Base-by-base conservation (phyloP, 2,329 filamentous ascomycete species). In the Diaporthe sp. region DNA sequence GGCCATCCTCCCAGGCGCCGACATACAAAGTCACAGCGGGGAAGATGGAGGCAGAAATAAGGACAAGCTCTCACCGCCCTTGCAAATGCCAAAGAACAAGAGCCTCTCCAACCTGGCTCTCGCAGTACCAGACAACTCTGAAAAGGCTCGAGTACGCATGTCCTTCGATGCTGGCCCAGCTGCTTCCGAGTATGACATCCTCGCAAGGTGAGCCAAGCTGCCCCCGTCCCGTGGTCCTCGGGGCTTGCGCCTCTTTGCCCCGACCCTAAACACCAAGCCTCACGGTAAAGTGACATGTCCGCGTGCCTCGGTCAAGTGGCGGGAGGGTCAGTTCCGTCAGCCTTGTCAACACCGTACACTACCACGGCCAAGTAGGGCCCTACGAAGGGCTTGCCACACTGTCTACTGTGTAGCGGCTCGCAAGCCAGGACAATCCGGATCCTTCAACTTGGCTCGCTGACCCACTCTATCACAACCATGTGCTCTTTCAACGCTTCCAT, bases 121-220 rank as follows among this genome's bases (percentile, higher is more conserved):
- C 78, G 82, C 85, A 78, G 82, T 83, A 78, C 42, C 72, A 71
- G 88, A 90, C 76, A 84, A 80, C n/a, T 84, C 90, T 70, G 91
- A 92, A 79, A 91, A 89, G 78, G 87, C 89, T 79, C 87, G 91
- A 85, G 88, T 92, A 82, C 92, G 94, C 77, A 92, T 95, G 85
- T 96, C 95, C 70, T 92, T 96, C 81, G 95, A 97, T 83, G 92
- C 91, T 75, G 90, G 92, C 71, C 88, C 90, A 76, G 88, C 90
- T 78, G 84, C 85, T 77, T 82, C 84, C 80, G 93, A 94, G 79
- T 91, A 91, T 85, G 94, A 96, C 83, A 87, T 90, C 80, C 87
- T 95, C 84, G 89, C 93, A 85, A 95, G 94, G 94, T 97, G 85
- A 84, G 91, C 86, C 49, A 71, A 51, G 42, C 73, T 28, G 57